Conservation (phyloP, 148 eudicot genomes). For the Rhododendron mucronatum region DNA sequence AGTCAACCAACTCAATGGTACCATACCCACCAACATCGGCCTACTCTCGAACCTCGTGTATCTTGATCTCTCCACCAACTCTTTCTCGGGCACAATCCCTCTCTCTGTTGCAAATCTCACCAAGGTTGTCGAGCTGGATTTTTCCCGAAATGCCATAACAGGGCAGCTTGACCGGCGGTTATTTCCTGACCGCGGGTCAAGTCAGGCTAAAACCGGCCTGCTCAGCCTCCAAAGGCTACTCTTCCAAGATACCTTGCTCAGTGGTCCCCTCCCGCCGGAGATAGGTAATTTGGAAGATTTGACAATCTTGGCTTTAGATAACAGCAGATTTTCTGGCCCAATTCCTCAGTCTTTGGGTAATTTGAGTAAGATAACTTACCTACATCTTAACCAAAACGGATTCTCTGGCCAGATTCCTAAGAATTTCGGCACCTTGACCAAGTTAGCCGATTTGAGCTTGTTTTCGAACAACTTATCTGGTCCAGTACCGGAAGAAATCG, state of each 20-base stretch:
- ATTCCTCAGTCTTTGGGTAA: too few species aligned
- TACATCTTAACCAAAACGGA: neutral
- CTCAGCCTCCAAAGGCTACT: neutral
- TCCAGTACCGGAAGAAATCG: neutral
- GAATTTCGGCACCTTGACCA: neutral
- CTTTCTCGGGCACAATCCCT: neutral
- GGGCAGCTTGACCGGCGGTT: neutral
- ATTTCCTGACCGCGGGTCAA: neutral
- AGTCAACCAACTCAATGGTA: neutral
- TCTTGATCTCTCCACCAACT: neutral
- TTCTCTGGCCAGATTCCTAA: neutral
- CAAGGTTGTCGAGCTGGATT: neutral
- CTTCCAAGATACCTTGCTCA: neutral
- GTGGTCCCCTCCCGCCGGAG: neutral
- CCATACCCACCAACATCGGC: neutral
- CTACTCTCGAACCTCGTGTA: neutral
- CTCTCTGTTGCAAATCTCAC: constrained; percentile 1
- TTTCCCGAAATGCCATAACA: neutral
- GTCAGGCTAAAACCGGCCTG: neutral
- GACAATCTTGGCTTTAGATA: neutral
- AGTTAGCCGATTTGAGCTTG: neutral
- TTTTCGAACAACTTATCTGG: neutral
- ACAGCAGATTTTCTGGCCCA: too few species aligned
- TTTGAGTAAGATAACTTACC: neutral
- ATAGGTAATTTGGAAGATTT: neutral